Percentiles rank a stretch among this genome's conserved stretches.
These are phyloP conservation scores for Penicillium simplicissimum DNA, from an alignment of 495 filamentous ascomycete genomes.

Conservation along the genomic window DNA sequence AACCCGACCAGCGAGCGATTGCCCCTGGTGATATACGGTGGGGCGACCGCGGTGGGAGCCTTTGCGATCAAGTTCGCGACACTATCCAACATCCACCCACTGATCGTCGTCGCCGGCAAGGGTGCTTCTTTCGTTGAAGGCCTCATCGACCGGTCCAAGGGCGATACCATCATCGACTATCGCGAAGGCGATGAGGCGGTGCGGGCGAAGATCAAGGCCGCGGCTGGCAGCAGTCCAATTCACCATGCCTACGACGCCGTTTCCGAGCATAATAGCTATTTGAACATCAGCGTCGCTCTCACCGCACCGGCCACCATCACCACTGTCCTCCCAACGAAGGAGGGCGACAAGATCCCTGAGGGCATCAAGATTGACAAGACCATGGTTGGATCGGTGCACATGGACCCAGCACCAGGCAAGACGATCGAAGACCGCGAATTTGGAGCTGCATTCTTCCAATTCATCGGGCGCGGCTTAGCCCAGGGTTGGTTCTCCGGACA, in stretches of 20 bases:
- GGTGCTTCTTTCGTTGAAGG: constrained; percentile 56
- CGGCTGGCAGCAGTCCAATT: constrained; percentile 19
- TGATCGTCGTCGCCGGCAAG: constrained; percentile 68
- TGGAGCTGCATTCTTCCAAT: constrained; percentile 55
- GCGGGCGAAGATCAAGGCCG: constrained; percentile 23
- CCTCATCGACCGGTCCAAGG: constrained; percentile 62
- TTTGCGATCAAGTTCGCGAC: constrained; percentile 68
- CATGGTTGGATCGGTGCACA: constrained; percentile 21
- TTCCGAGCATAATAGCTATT: constrained; percentile 50
- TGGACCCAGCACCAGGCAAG: constrained; percentile 10
- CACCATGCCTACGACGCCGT: constrained; percentile 63
- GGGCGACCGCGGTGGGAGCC: constrained; percentile 63
- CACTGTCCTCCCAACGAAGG: constrained; percentile 48
- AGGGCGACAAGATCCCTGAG: constrained; percentile 34
- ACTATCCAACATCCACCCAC: constrained; percentile 69
- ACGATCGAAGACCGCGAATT: constrained; percentile 51
- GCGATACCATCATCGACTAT: constrained; percentile 73
- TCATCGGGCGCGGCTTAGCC: constrained; percentile 51
- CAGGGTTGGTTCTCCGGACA: constrained; percentile 65
- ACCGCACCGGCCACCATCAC: constrained; percentile 49
- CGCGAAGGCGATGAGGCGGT: constrained; percentile 44
- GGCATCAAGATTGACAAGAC: constrained; percentile 11
- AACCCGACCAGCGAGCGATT: constrained; percentile 39
- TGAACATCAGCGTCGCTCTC: constrained; percentile 26
- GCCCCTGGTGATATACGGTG: constrained; percentile 70